phyloP scores from a whole-genome alignment of 1,284 basidiomycete genomes.

The Pyrrhoderma lamaoense region DNA sequence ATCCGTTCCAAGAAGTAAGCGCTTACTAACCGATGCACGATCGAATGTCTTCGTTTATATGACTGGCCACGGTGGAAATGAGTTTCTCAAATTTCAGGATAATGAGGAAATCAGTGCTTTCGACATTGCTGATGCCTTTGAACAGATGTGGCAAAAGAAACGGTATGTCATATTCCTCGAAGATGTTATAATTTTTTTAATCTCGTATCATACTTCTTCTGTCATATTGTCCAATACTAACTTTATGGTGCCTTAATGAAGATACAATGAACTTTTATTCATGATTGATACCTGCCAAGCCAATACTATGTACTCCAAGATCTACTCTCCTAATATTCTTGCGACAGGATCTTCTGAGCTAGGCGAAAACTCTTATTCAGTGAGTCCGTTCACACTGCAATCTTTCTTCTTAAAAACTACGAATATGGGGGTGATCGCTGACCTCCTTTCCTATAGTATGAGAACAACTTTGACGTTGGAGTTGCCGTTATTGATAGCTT shows the following conservation, averaged over 20 bases:
- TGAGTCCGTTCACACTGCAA: constrained; percentile 25
- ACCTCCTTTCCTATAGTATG: constrained; percentile 49
- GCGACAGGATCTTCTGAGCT: constrained; percentile 86
- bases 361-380: constrained; percentile 93
- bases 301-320: constrained; percentile 90
- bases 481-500: constrained; percentile 94
- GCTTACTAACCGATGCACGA: constrained; percentile 84
- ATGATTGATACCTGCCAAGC: constrained; percentile 99
- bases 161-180: constrained; percentile 40
- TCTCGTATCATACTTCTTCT: not conserved
- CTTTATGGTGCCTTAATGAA: constrained; percentile 27
- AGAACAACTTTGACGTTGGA: constrained; percentile 89
- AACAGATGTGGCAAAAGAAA: constrained; percentile 97
- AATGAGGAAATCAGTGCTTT: constrained; percentile 96
- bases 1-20: constrained; percentile 83
- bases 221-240: not conserved
- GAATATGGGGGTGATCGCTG: not conserved
- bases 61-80: constrained; percentile 97
- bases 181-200: not conserved
- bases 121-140: constrained; percentile 93
- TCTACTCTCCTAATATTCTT: constrained; percentile 94
- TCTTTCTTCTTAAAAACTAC: constrained; percentile 2
- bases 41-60: constrained; percentile 97
- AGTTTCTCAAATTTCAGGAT: constrained; percentile 99
- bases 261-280: constrained; percentile 96